Base-by-base conservation (phyloP, 257 asterid species). In the Anisodus tanguticus region DNA sequence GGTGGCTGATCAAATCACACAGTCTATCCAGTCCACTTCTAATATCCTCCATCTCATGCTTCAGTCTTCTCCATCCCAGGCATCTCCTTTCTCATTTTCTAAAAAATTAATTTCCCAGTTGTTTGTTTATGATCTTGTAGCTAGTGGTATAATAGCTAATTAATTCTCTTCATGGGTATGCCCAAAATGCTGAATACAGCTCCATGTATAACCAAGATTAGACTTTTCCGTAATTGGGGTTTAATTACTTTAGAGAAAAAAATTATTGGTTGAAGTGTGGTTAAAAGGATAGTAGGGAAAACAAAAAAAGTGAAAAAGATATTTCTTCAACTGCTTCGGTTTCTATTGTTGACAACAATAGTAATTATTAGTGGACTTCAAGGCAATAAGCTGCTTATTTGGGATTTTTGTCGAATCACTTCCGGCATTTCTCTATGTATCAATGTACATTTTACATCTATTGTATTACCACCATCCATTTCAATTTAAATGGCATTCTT, bases 11-110 rank as follows among this genome's bases (percentile, higher is more conserved):
- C 98, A 94, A 81, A 93, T 94, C 69, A 90, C 96, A 8, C 97
- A 92, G 84, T 90, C 95, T 54, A 89, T 93, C 1, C 93, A 89
- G 83, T 94, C 98, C 80, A 93, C 95, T 43, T 94, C 98, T 83
- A 94, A 94, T 89, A 97, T 94, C 80, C 93, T 94, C 66, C 98
- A 90, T 67, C 98, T 94, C 91, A 94, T 94, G 98, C 95, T 92
- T 63, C 93, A 93, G 15, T 90, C 97, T 60, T 94, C 98, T 68
- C 93, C 96, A 37, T 88, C 98, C 31, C 97, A 91, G 83, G 98
- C 81, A 81, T 41, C 16, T 87, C 55, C 63, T 31, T 31, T 31
- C 35, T n/a, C 31, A 22, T 22, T 22, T 22, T 22, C 26, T 22
- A 22, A 31, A 31, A 31, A 31, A 31, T 31, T 31, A 31, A 31